Base-by-base conservation (phyloP, 768 basidiomycete genomes). In the Leccinum longicurvipes region DNA sequence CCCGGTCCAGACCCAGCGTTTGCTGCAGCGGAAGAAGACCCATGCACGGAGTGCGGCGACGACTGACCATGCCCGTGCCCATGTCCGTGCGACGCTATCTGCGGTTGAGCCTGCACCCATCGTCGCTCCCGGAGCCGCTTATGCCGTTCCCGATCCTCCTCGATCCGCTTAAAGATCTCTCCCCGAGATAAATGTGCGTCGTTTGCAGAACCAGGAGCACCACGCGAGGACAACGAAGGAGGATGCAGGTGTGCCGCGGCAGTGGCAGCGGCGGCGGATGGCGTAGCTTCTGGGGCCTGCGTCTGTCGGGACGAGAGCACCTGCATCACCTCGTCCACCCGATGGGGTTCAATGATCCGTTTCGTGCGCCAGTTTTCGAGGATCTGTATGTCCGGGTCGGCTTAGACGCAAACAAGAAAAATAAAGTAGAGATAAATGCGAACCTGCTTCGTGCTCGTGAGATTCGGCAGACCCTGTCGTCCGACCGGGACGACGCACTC, bases 61-160 rank as follows among this genome's bases (percentile, higher is more conserved):
- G 17, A 36, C 12, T 31, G 31, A 5, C 12, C 12, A n/a, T n/a
- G n/a, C n/a, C n/a, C n/a, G 17, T 36, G 36, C n/a, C 17, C 19
- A 6, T 49, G 47, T 6, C 29, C 39, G 7, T 53, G 56, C 4
- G 55, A 47, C 50, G 21, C 25, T 24, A n/a, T 45, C 58, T 83
- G 84, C 4, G 83, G 78, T 9, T 85, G 76, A 2, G 87, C 85
- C 65, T 91, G 89, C n/a, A 91, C 89, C 93, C 93, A 96, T 44
- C 93, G 83, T 32, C 90, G 83, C 69, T 96, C 93, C 46, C 93
- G 84, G 3, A 96, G 77, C 12, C 93, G 85, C 73, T 97, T 95
- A 65, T 97, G 94, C 58, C 94, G 82, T 64, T 95, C 93, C 2
- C 93, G 79, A 68, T 95, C 93, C 63, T 95, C 93, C 69, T 97